These are phyloP conservation scores for Clausena lansium DNA, from an alignment of 345 rosid genomes.

Conservation along the genomic window DNA sequence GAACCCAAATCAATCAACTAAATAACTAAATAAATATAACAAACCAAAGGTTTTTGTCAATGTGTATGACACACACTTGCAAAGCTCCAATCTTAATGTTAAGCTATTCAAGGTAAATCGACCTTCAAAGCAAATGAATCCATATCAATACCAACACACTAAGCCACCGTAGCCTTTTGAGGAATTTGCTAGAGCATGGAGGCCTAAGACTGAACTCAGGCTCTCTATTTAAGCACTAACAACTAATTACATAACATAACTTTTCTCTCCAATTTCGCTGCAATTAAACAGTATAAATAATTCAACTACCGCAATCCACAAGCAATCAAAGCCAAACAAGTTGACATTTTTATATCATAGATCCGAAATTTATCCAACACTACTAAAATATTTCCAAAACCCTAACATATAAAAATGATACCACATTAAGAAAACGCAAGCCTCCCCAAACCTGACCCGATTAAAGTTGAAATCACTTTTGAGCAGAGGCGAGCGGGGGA, in stretches of 20 bases:
- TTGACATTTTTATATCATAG: not conserved
- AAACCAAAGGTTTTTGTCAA: not conserved
- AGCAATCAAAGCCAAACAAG: not conserved
- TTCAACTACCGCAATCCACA: not conserved
- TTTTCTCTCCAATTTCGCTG: not conserved
- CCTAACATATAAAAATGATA: not conserved
- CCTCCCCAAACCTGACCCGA: not conserved
- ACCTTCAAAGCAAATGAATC: not conserved
- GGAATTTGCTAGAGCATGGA: too few species aligned
- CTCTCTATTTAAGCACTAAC: not conserved
- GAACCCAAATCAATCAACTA: not conserved
- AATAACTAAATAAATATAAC: too few species aligned
- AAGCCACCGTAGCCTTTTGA: too few species aligned
- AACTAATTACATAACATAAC: not conserved
- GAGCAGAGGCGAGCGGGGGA: constrained; percentile 31
- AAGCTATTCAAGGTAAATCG: not conserved
- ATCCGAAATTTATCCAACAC: not conserved
- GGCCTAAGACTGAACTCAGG: not conserved
- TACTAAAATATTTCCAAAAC: not conserved
- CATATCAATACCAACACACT: not conserved
- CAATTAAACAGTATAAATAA: not conserved
- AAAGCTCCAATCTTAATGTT: not conserved
- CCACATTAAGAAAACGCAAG: not conserved
- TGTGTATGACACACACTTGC: not conserved
- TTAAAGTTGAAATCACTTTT: constrained; percentile 12